phyloP scores from a whole-genome alignment of 345 rosid species.

The Iberis pinnata region DNA sequence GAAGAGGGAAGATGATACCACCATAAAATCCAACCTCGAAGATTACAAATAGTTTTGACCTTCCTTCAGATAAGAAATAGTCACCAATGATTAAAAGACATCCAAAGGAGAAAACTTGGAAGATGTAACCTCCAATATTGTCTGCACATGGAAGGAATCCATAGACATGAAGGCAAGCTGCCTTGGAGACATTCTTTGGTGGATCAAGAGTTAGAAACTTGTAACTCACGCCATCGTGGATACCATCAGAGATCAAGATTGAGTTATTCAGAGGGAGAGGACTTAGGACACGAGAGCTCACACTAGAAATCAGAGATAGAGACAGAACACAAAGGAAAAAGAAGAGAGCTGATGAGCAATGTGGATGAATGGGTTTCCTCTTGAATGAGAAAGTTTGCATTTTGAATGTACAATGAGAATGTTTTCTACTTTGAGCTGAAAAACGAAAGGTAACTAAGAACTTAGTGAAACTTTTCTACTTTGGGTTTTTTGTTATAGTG shows the following conservation, averaged over 20 bases:
- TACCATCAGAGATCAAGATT: conserved; percentile 23
- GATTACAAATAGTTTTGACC: conserved; percentile 28
- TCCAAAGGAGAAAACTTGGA: conserved; percentile 31
- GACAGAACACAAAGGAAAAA: conserved; percentile 6
- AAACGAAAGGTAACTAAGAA: neutral
- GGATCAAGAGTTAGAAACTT: conserved; percentile 22
- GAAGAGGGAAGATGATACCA: conserved; percentile 31
- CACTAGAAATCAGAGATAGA: conserved; percentile 14
- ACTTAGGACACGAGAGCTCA: conserved; percentile 28
- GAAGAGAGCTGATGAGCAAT: neutral
- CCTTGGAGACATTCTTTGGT: conserved; percentile 18
- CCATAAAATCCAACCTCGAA: conserved; percentile 33
- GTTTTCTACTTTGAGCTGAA: conserved; percentile 11
- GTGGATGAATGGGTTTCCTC: conserved; percentile 9
- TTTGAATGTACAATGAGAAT: too few species aligned
- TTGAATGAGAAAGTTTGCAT: conserved; percentile 20
- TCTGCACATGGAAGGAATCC: conserved; percentile 37
- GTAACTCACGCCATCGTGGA: conserved; percentile 12
- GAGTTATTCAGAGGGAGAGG: conserved; percentile 14
- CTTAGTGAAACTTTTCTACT: too few species aligned
- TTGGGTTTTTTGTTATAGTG: too few species aligned
- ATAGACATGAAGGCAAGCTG: conserved; percentile 30
- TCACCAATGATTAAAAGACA: conserved; percentile 31
- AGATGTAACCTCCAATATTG: conserved; percentile 27
- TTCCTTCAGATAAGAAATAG: conserved; percentile 31